These are phyloP conservation scores for Dothiorella sarmentorum DNA, from an alignment of 2,329 filamentous ascomycete species.

Conservation along the genomic window DNA sequence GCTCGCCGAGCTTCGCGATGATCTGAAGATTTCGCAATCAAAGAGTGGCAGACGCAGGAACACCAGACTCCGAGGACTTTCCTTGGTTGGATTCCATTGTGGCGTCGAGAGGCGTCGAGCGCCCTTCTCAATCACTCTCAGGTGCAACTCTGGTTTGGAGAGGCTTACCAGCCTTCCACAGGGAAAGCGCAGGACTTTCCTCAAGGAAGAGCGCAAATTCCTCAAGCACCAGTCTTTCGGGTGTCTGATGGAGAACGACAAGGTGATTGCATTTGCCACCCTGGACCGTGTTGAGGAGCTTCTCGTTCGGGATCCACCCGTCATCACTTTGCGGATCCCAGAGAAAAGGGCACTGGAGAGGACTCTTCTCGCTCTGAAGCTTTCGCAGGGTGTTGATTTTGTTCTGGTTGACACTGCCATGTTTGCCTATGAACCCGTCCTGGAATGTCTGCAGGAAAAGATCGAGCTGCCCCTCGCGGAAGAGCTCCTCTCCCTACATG, in stretches of 20 bases:
- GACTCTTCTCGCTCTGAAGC: conserved; percentile 46
- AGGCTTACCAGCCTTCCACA: conserved; percentile 35
- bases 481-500: conserved; percentile 44
- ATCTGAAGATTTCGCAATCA: conserved; percentile 51
- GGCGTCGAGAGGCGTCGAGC: conserved; percentile 23
- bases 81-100: conserved; percentile 39
- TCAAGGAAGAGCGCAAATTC: conserved; percentile 47
- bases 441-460: conserved; percentile 57
- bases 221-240: conserved; percentile 61
- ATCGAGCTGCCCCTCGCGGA: conserved; percentile 55
- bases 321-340: conserved; percentile 52
- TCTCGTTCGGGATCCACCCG: conserved; percentile 45
- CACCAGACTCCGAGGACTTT: conserved; percentile 41
- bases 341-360: conserved; percentile 46
- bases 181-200: conserved; percentile 41
- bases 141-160: conserved; percentile 43
- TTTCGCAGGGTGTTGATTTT: conserved; percentile 5
- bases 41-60: conserved; percentile 41
- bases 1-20: conserved; percentile 62
- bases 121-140: conserved; percentile 40
- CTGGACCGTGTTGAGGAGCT: conserved; percentile 50
- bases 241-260: conserved; percentile 51
- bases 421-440: conserved; percentile 67
- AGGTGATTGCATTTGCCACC: conserved; percentile 59
- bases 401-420: conserved; percentile 57